Conservation (phyloP, 1,139 yeast genomes). For the Hyphopichia fennica region DNA sequence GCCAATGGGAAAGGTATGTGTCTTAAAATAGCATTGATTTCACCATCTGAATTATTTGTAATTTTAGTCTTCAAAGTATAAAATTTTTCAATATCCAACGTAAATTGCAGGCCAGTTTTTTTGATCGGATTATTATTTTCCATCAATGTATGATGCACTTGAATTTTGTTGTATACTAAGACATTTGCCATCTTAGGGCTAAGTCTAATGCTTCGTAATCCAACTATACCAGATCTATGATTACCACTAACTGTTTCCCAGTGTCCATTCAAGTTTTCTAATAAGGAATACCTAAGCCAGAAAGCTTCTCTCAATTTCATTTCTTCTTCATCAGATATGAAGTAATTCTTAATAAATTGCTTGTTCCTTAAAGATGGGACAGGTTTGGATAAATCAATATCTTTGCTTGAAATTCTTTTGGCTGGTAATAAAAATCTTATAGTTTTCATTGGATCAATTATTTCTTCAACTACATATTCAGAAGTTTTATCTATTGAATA, state of each 20-base stretch:
- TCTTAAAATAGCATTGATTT: conserved; percentile 60
- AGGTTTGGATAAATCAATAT: conserved; percentile 44
- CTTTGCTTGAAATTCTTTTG: conserved; percentile 47
- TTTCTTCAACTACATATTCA: conserved; percentile 21
- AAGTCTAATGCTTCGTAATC: conserved; percentile 64
- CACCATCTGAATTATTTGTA: conserved; percentile 38
- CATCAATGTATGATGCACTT: conserved; percentile 26
- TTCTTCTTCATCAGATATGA: conserved; percentile 54
- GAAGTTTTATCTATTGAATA: conserved; percentile 15
- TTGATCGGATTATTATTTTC: not conserved
- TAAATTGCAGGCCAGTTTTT: conserved; percentile 18
- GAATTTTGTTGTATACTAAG: conserved; percentile 50
- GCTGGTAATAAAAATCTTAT: conserved; percentile 70
- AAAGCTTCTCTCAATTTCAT: conserved; percentile 58
- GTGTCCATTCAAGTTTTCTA: conserved; percentile 57
- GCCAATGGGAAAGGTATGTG: conserved; percentile 55
- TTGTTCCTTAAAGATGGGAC: conserved; percentile 78
- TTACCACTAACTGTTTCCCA: conserved; percentile 50
- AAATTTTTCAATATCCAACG: conserved; percentile 44
- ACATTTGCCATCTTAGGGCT: conserved; percentile 53
- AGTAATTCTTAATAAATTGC: conserved; percentile 70
- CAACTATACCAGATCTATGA: conserved; percentile 55
- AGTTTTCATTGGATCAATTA: conserved; percentile 51
- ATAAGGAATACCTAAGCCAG: conserved; percentile 74
- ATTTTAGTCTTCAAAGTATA: conserved; percentile 50